Evolutionary conservation across 345 rosid species (phyloP).

Genomic region (Turritis glabra): DNA sequence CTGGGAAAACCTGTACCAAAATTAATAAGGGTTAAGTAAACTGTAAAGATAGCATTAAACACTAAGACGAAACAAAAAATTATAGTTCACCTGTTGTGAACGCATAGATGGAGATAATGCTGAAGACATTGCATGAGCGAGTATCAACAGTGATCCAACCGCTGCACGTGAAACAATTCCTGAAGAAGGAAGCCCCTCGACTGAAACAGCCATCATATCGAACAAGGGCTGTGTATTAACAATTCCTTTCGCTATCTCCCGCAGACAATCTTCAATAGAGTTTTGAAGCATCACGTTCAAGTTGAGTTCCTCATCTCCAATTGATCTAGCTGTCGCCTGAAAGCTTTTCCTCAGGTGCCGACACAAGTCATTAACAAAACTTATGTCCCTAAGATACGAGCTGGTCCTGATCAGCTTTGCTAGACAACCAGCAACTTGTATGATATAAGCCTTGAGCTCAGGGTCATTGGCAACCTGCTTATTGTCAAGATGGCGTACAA

Average conservation of each 20-base stretch:
- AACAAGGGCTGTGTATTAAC: slow-evolving; percentile 62
- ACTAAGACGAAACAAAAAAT: not conserved
- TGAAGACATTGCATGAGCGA: slow-evolving; percentile 77
- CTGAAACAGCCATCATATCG: slow-evolving; percentile 79
- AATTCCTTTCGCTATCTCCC: slow-evolving; percentile 86
- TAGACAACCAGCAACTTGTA: slow-evolving; percentile 76
- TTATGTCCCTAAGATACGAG: slow-evolving; percentile 62
- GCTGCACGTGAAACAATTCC: slow-evolving; percentile 77
- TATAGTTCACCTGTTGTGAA: slow-evolving; percentile 61
- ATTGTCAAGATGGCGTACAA: slow-evolving; percentile 87
- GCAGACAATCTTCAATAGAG: slow-evolving; percentile 89
- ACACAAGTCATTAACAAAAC: slow-evolving; percentile 86
- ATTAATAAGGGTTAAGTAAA: not conserved
- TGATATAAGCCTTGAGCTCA: slow-evolving; percentile 61
- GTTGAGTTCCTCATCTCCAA: slow-evolving; percentile 66
- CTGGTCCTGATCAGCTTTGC: slow-evolving; percentile 76
- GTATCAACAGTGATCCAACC: slow-evolving; percentile 72
- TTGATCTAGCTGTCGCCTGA: slow-evolving; percentile 68
- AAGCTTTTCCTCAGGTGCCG: slow-evolving; percentile 93
- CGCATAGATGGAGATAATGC: slow-evolving; percentile 50
- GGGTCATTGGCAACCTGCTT: slow-evolving; percentile 83
- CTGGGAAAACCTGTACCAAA: slow-evolving; percentile 70
- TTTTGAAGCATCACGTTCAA: slow-evolving; percentile 70
- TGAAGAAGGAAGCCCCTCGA: slow-evolving; percentile 81
- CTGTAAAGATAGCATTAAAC: slow-evolving; percentile 3